Base-by-base conservation (phyloP, 2,329 filamentous ascomycete species). In the Pseudohalonectria lignicola region DNA sequence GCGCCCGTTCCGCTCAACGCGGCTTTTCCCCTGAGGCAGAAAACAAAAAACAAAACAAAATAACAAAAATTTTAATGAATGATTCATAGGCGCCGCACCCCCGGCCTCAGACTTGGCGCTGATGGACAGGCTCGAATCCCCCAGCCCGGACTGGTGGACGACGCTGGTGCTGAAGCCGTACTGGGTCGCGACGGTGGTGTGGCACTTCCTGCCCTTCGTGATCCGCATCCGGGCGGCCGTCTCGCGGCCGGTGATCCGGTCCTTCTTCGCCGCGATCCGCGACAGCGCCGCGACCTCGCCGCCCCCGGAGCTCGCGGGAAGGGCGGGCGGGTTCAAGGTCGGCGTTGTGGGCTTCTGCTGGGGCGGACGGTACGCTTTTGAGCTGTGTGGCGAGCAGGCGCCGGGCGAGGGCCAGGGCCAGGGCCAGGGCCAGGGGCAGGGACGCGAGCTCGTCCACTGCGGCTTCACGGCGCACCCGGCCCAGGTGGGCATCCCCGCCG, bases 281-380 rank as follows among this genome's bases (percentile, higher is more conserved):
- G 15, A 16, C 21, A 10, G 38, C 10, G 23, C 23, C 16, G n/a
- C n/a, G 29, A 4, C 29, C n/a, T 7, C n/a, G 12, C 5, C 31
- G 12, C 47, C 54, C 28, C 52, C 55, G 26, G 51, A 54, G 30
- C 50, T 51, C 7, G 40, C 44, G 4, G 28, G 37, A 46, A 26
- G 38, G 40, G 51, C 54, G 10, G 5, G 16, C 31, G 31, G 11
- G 23, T 26, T 26, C 18, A 63, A 62, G 40, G 54, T 79, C 33
- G 73, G 66, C 17, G 68, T 62, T 0, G 70, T 70, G 0, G 76
- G 76, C 1, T 79, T 76, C 56, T 79, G 74, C 59, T 80, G 75
- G 75, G 76, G 76, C 17, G 76, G 73, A 18, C 69, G 70, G 43
- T 66, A 76, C 45, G 55, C 63, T 2, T 50, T 74, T 8, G 50